A percentile compares a stretch with the other conserved stretches of the same genome.
phyloP scores from a whole-genome alignment of 2,329 filamentous ascomycete species.

The Sporothrix protearum region DNA sequence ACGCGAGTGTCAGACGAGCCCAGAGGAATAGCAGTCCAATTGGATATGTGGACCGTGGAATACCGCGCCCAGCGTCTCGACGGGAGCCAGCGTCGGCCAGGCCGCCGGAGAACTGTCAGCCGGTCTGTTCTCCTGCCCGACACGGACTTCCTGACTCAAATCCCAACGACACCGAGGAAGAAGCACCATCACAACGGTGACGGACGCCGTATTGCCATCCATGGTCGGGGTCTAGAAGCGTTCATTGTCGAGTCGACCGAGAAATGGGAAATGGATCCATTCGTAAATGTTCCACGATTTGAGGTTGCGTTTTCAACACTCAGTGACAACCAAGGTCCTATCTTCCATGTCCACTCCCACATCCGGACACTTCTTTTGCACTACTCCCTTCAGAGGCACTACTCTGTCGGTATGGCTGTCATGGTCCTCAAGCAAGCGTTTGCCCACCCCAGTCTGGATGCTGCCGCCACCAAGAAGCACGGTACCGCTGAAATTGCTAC shows the following conservation, averaged over 20 bases:
- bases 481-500: background rate
- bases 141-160: conserved; percentile 54
- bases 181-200: conserved; percentile 61
- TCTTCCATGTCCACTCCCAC: conserved; percentile 82
- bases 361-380: conserved; percentile 75
- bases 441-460: conserved; percentile 48
- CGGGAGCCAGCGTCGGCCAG: conserved; percentile 53
- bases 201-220: conserved; percentile 75
- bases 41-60: conserved; percentile 83
- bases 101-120: conserved; percentile 70
- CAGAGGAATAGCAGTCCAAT: conserved; percentile 77
- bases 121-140: conserved; percentile 66
- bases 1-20: conserved; percentile 75
- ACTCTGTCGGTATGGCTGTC: conserved; percentile 77
- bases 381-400: conserved; percentile 92
- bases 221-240: conserved; percentile 79
- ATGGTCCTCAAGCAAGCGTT: conserved; percentile 72
- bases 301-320: conserved; percentile 81
- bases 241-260: conserved; percentile 87
- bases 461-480: conserved; percentile 27
- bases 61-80: conserved; percentile 81
- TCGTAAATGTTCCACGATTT: conserved; percentile 79
- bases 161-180: conserved; percentile 52
- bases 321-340: conserved; percentile 80
- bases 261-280: conserved; percentile 78